Base-by-base conservation (phyloP, 2,329 filamentous ascomycete species). In the Cladosporium sp. region DNA sequence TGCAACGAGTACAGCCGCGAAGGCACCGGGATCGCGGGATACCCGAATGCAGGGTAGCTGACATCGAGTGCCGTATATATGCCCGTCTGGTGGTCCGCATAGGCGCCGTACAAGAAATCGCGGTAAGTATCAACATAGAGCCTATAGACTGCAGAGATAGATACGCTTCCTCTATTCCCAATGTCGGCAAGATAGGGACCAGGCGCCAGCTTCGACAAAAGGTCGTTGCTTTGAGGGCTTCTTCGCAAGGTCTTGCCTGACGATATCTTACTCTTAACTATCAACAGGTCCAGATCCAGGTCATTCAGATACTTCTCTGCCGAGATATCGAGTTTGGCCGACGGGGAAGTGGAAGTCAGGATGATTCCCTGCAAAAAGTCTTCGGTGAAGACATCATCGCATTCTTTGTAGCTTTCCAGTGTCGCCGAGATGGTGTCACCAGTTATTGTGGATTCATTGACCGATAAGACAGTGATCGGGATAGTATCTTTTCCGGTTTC, bases 1-100 rank as follows among this genome's bases (percentile, higher is more conserved):
- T 45, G 58, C 60, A 60, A 65, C 11, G 29, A 61, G 57, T 73
- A 72, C 8, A 73, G 61, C 1, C 70, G 61, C 0, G 70, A 73
- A 1, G 70, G 70, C 1, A 72, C 69, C 11, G 64, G 63, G 47
- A 68, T 64, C 51, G 63, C 54, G 1, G 60, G 58, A 29, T 65
- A 59, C 53, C 62, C 60, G 20, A 60, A 63, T 15, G 32, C 63
- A 8, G 62, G 63, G 15, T 57, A 49, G 20, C 61, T 62, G 3
- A 60, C 51, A 9, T 60, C 60, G 11, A 66, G 51, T 4, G 63
- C 54, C 4, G 52, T 56, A 47, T 63, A 58, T 8, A 53, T 64
- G 3, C 52, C 50, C 12, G 56, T 47, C 1, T 57, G 57, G 47
- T 64, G 60, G 24, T 61, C 55, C 6, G 36, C 47, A 44, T 67